These are phyloP conservation scores for Leishmania major DNA, from an alignment of 208 protist genomes.

Conservation along the genomic window DNA sequence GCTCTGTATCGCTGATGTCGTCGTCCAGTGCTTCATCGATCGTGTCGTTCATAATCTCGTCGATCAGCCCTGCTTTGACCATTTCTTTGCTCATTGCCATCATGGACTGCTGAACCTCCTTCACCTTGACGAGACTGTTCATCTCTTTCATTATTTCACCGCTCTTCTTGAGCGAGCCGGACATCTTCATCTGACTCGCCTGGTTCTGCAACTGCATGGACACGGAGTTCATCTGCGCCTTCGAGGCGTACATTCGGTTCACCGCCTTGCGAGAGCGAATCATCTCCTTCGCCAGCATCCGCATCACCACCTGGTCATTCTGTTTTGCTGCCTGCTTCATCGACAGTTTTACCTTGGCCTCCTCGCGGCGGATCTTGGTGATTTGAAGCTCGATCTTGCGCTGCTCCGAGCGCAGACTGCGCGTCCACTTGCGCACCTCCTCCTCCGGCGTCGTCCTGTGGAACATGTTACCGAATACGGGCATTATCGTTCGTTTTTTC, in stretches of 20 bases:
- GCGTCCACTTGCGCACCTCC: conserved; percentile 76
- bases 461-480: conserved; percentile 58
- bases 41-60: conserved; percentile 91
- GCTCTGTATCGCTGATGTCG: conserved; percentile 84
- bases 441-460: conserved; percentile 70
- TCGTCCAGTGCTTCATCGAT: conserved; percentile 84
- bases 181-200: conserved; percentile 77
- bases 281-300: conserved; percentile 89
- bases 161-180: conserved; percentile 70
- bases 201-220: conserved; percentile 90
- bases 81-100: conserved; percentile 84
- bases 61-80: conserved; percentile 89
- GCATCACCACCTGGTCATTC: conserved; percentile 64
- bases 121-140: conserved; percentile 79
- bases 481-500: conserved; percentile 22
- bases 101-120: conserved; percentile 85
- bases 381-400: conserved; percentile 87
- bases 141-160: conserved; percentile 87
- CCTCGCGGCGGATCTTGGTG: conserved; percentile 79
- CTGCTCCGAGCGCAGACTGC: conserved; percentile 73
- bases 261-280: conserved; percentile 79
- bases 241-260: conserved; percentile 83
- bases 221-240: conserved; percentile 92
- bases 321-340: conserved; percentile 85
- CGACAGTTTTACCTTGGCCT: conserved; percentile 81